Evolutionary conservation across 108 stramenopile species (phyloP), one percentile per base, ranked within the genome.

Genomic region (Discostella stelligeroides): DNA sequence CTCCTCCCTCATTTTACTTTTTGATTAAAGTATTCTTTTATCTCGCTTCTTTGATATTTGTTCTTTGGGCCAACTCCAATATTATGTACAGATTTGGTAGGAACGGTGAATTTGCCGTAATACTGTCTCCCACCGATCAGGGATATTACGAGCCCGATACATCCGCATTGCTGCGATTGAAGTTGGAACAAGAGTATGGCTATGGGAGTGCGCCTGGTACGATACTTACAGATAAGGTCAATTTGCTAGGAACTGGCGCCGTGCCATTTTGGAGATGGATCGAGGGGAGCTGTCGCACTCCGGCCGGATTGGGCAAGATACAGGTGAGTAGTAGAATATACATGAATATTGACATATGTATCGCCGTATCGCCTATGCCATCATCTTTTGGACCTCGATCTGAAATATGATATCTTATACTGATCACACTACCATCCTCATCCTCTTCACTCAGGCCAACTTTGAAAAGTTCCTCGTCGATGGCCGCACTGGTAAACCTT

Each of bases 121-220:
- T 95, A 23, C n/a, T 84, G 40, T 84, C 86, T n/a, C 94, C 94
- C 29, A 91, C 88, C 34, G 94, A 95, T 54, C 94, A 95, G 67
- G 94, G 94, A 10, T 95, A 95, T 62, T 95, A 89, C 77, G 94
- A 95, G 76, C 94, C 94, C 13, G 94, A 95, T 68, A 95, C 94
- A 23, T 91, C 90, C 10, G 80, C 84, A 21, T 62, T 95, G 12
- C 82, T 95, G 53, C 88, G 94, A 11, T 75, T 92, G 49, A 95
- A 95, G 79, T 69, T 95, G 0, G 90, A 85, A n/a, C 82, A 82
- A 15, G 94, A 95, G 64, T 95, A 95, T 66, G 94, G 94, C 8
- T 95, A 91, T 62, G 94, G 94, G 4, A 85, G 82, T 29, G 89
- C 86, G 54, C 91, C 88, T 10, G 84, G 84, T 0, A 88, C 86